A percentile compares a stretch with the other conserved stretches of the same genome.
Evolutionary conservation across 768 basidiomycete genomes (phyloP).

Genomic region (Lentinus brumalis): DNA sequence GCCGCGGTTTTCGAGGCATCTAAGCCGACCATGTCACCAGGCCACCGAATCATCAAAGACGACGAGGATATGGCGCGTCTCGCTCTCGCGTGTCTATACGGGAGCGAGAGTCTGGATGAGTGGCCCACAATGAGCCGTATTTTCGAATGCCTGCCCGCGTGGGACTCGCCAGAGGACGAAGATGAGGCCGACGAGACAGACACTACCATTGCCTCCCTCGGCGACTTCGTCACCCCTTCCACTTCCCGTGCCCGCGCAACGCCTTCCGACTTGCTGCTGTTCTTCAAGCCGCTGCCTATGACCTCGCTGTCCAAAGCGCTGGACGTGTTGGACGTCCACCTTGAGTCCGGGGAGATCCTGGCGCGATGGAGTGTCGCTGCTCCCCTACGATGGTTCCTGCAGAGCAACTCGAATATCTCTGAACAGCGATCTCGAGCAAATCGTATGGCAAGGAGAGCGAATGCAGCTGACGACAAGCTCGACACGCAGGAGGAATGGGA

Average conservation of each 20-base stretch:
- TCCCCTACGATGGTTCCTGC: constrained; percentile 88
- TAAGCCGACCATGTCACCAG: constrained; percentile 78
- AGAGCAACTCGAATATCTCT: constrained; percentile 59
- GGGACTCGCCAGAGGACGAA: constrained; percentile 58
- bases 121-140: constrained; percentile 89
- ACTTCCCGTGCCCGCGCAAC: constrained; percentile 57
- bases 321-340: constrained; percentile 91
- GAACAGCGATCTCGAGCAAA: constrained; percentile 88
- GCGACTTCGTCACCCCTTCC: constrained; percentile 76
- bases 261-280: constrained; percentile 72
- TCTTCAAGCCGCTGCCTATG: constrained; percentile 80
- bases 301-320: constrained; percentile 78
- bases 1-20: constrained; percentile 86
- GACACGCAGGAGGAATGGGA: constrained; percentile 79
- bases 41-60: constrained; percentile 73
- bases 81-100: constrained; percentile 89
- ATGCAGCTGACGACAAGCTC: constrained; percentile 53
- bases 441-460: constrained; percentile 75
- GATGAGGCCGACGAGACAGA: constrained; percentile 77
- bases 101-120: constrained; percentile 65
- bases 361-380: constrained; percentile 85
- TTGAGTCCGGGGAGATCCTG: constrained; percentile 92
- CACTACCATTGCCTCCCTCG: constrained; percentile 79
- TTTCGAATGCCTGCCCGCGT: constrained; percentile 95
- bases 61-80: constrained; percentile 86